These are phyloP conservation scores for Tubosaeta sp. DNA, from an alignment of 768 basidiomycete genomes.

Conservation along the genomic window DNA sequence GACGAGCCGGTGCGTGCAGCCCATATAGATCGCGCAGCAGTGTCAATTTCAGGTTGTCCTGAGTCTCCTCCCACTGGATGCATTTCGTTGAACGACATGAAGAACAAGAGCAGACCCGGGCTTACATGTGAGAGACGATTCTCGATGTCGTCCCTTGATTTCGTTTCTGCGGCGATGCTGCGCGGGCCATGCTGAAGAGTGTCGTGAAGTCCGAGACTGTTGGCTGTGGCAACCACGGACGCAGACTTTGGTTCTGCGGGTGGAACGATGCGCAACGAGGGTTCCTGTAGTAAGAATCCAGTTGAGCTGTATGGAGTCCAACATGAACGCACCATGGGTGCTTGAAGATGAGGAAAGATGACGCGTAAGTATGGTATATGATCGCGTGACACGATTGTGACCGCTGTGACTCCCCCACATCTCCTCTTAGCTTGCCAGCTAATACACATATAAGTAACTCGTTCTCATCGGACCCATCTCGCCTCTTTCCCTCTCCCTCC, in stretches of 20 bases:
- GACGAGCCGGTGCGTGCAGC: conserved; percentile 82
- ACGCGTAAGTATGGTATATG: conserved; percentile 16
- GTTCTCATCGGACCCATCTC: not conserved
- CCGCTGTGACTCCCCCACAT: conserved; percentile 26
- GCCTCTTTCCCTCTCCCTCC: not conserved
- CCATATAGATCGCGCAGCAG: conserved; percentile 83
- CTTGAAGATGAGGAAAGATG: not conserved
- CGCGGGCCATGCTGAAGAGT: conserved; percentile 81
- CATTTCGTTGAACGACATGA: not conserved
- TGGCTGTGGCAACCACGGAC: conserved; percentile 62
- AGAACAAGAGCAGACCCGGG: not conserved
- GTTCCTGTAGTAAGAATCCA: conserved; percentile 29
- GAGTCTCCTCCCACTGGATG: conserved; percentile 87
- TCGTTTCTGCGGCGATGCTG: conserved; percentile 71
- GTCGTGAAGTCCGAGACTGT: conserved; percentile 82
- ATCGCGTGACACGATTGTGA: conserved; percentile 27
- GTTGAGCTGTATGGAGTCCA: not conserved
- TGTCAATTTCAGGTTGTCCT: conserved; percentile 81
- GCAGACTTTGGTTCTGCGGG: conserved; percentile 50
- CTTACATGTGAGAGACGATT: conserved; percentile 74
- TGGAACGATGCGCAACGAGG: conserved; percentile 65
- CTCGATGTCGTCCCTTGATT: conserved; percentile 57
- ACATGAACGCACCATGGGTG: conserved; percentile 20
- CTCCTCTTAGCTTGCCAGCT: not conserved
- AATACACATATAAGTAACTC: conserved; percentile 8